phyloP scores from a whole-genome alignment of 768 basidiomycete species.

The Chalciporus chontae region DNA sequence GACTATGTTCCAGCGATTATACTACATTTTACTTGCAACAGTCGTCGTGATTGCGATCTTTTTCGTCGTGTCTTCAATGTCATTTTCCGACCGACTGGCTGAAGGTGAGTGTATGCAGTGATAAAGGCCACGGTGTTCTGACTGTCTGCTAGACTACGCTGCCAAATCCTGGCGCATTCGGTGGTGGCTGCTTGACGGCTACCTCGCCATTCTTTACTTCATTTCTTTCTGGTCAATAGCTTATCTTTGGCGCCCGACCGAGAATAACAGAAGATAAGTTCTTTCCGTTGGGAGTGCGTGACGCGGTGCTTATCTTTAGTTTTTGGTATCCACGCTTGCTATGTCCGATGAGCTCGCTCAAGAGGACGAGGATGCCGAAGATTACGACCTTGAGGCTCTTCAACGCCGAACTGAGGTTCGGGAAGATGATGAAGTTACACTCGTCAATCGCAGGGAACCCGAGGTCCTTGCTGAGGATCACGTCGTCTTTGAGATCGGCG shows the following conservation, averaged over 20 bases:
- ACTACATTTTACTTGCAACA: conserved; percentile 79
- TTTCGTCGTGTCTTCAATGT: conserved; percentile 89
- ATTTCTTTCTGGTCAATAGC: conserved; percentile 75
- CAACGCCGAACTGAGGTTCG: conserved; percentile 49
- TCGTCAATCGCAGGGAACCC: conserved; percentile 58
- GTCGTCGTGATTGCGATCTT: conserved; percentile 82
- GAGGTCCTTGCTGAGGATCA: conserved; percentile 55
- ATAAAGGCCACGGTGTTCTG: not conserved
- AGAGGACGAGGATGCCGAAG: conserved; percentile 90
- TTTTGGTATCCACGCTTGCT: conserved; percentile 62
- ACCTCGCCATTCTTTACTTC: conserved; percentile 86
- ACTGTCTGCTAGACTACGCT: conserved; percentile 68
- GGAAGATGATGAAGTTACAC: conserved; percentile 66
- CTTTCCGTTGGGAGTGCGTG: not conserved
- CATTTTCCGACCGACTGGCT: conserved; percentile 85
- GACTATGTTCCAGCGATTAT: conserved; percentile 82
- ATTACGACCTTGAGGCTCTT: conserved; percentile 82
- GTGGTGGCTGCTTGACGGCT: conserved; percentile 98
- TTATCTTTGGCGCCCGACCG: conserved; percentile 92
- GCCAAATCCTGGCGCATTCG: conserved; percentile 85
- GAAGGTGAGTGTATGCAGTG: conserved; percentile 56
- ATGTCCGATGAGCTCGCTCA: conserved; percentile 98
- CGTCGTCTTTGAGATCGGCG: conserved; percentile 90
- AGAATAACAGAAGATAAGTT: conserved; percentile 81
- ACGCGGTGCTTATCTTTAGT: conserved; percentile 16